Conservation (phyloP, 768 basidiomycete genomes). For the Fistulinella prunicolor region DNA sequence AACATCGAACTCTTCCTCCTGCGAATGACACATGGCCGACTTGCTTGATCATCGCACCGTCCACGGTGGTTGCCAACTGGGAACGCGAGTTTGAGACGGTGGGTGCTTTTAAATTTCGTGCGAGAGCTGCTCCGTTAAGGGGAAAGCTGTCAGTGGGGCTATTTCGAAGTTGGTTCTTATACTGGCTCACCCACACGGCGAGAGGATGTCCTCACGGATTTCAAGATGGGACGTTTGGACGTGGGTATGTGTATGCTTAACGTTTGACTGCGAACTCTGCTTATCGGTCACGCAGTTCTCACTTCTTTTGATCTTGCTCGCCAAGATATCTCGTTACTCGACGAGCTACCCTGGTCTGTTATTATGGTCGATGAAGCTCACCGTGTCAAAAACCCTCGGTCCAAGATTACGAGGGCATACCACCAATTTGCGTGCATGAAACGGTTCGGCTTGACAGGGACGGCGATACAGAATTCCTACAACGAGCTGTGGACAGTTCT, state of each 20-base stretch:
- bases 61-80: constrained; percentile 86
- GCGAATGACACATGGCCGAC: constrained; percentile 82
- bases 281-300: constrained; percentile 51
- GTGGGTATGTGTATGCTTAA: constrained; percentile 52
- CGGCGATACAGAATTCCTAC: constrained; percentile 85
- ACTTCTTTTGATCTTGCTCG: constrained; percentile 77
- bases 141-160: constrained; percentile 69
- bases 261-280: neutral
- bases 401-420: constrained; percentile 65
- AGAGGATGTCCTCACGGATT: constrained; percentile 58
- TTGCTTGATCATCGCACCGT: constrained; percentile 83
- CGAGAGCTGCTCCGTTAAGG: neutral
- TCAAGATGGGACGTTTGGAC: constrained; percentile 80
- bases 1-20: constrained; percentile 51
- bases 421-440: constrained; percentile 61
- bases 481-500: constrained; percentile 90
- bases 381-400: constrained; percentile 74
- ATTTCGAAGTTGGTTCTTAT: constrained; percentile 84
- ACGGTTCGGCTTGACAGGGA: constrained; percentile 87
- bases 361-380: constrained; percentile 90
- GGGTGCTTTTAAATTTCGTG: constrained; percentile 12
- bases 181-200: constrained; percentile 52
- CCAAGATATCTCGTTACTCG: constrained; percentile 64
- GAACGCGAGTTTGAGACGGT: constrained; percentile 83
- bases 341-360: constrained; percentile 66